Evolutionary conservation across 352 stramenopile genomes (phyloP).

Genomic region (Pythium aphanidermatum): DNA sequence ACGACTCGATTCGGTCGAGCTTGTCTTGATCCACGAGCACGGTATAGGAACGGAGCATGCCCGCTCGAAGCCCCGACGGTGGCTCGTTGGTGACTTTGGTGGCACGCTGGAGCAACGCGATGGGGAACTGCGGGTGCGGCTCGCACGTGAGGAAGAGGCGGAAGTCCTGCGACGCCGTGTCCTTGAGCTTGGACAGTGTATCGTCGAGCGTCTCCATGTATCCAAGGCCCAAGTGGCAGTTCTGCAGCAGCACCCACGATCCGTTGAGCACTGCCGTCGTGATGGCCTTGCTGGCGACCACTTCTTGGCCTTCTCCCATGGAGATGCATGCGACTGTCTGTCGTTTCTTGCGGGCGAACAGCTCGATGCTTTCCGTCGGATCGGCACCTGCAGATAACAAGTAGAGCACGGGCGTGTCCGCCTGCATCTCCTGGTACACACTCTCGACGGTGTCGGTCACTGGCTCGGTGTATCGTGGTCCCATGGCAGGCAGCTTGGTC

Average conservation of each 20-base stretch:
- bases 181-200: conserved; percentile 32
- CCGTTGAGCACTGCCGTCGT: conserved; percentile 56
- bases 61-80: conserved; percentile 56
- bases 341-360: conserved; percentile 59
- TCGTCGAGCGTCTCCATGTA: conserved; percentile 67
- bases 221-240: conserved; percentile 64
- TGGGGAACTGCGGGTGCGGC: conserved; percentile 55
- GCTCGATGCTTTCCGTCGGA: conserved; percentile 67
- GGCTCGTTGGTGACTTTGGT: conserved; percentile 80
- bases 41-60: conserved; percentile 62
- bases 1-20: conserved; percentile 61
- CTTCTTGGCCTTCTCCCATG: conserved; percentile 74
- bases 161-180: conserved; percentile 41
- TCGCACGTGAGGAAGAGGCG: conserved; percentile 72
- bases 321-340: conserved; percentile 66
- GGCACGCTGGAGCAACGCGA: conserved; percentile 52
- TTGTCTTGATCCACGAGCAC: conserved; percentile 79
- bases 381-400: conserved; percentile 65
- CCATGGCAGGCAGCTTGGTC: conserved; percentile 47
- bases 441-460: conserved; percentile 72
- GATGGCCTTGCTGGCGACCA: conserved; percentile 50
- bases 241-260: conserved; percentile 76
- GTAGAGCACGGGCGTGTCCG: conserved; percentile 64
- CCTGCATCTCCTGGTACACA: conserved; percentile 56
- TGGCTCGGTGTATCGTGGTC: conserved; percentile 49